Percentiles rank a stretch among this genome's conserved stretches.
Conservation (phyloP, 768 basidiomycete genomes). For the Rhodotorula babjevae region DNA sequence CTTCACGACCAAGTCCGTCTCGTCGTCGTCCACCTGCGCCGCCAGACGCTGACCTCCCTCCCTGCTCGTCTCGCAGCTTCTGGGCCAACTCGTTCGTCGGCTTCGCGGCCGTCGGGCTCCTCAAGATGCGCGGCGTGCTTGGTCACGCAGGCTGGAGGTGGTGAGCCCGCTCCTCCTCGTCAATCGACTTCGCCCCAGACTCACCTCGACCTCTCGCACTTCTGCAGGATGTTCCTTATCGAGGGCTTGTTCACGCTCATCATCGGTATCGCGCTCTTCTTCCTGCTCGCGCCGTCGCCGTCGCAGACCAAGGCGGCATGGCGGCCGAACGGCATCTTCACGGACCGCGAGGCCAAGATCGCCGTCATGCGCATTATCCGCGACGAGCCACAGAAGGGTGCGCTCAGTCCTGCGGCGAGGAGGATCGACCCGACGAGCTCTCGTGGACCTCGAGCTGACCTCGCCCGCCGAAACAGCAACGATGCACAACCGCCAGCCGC, state of each 20-base stretch:
- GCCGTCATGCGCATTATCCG: too few relatives aligned
- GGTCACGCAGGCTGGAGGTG: constrained; percentile 47
- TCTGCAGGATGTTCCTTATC: constrained; percentile 45
- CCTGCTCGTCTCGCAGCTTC: constrained; percentile 1
- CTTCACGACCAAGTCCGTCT: too few relatives aligned
- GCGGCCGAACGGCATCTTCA: constrained; percentile 46
- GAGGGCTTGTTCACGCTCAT: constrained; percentile 42
- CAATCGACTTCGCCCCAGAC: too few relatives aligned
- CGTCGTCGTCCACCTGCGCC: too few relatives aligned
- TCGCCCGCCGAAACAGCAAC: too few relatives aligned
- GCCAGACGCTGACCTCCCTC: too few relatives aligned
- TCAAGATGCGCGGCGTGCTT: constrained; percentile 46
- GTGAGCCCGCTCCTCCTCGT: too few relatives aligned
- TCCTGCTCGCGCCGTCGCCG: constrained; percentile 43
- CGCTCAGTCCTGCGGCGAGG: too few relatives aligned
- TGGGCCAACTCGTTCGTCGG: constrained; percentile 14
- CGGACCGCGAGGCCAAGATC: constrained; percentile 46
- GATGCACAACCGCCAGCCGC: constrained; percentile 40
- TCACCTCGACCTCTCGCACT: too few relatives aligned
- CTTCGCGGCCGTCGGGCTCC: constrained; percentile 46
- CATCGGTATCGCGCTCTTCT: constrained; percentile 46
- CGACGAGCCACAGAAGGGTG: too few relatives aligned
- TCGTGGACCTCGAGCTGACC: too few relatives aligned
- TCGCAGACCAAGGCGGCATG: constrained; percentile 43
- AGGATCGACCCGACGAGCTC: too few relatives aligned